Conservation (phyloP, 1,139 yeast species). For the Magnusiomyces suaveolens region DNA sequence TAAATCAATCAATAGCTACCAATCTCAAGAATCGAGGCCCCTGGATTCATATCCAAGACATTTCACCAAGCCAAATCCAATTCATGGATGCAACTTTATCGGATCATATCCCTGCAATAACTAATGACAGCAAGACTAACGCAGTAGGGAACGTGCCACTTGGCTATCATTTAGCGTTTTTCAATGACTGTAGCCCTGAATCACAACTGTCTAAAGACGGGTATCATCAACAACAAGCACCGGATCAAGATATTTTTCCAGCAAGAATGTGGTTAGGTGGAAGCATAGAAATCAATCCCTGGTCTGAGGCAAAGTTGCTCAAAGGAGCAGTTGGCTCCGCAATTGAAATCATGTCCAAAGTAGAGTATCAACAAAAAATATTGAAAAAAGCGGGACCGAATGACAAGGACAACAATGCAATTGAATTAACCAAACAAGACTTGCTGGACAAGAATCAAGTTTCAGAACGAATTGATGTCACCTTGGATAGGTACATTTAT, state of each 20-base stretch:
- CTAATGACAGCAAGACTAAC: slow-evolving; percentile 5
- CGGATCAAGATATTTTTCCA: slow-evolving; percentile 37
- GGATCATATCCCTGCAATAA: slow-evolving; percentile 17
- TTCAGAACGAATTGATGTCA: slow-evolving; percentile 24
- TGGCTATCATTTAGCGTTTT: slow-evolving; percentile 62
- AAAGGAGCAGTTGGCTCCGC: slow-evolving; percentile 11
- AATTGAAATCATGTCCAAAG: slow-evolving; percentile 7
- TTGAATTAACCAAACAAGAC: too few species aligned
- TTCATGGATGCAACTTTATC: slow-evolving; percentile 23
- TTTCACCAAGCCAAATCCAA: slow-evolving; percentile 19
- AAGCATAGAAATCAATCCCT: slow-evolving; percentile 35
- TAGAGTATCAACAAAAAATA: slow-evolving; percentile 1
- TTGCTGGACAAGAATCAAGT: too few species aligned
- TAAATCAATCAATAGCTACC: slow-evolving; percentile 3
- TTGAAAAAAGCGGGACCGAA: too few species aligned
- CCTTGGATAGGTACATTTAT: slow-evolving; percentile 25
- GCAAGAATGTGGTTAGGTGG: slow-evolving; percentile 85
- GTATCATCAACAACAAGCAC: slow-evolving; percentile 74
- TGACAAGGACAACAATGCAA: too few species aligned
- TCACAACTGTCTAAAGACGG: slow-evolving; percentile 56
- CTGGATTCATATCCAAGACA: slow-evolving; percentile 21
- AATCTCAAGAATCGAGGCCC: slow-evolving; percentile 20
- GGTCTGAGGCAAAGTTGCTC: slow-evolving; percentile 30
- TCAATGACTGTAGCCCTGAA: slow-evolving; percentile 48
- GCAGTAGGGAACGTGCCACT: slow-evolving; percentile 29